phyloP scores from a whole-genome alignment of 305 asterid species.

The Fraxinus albicans region DNA sequence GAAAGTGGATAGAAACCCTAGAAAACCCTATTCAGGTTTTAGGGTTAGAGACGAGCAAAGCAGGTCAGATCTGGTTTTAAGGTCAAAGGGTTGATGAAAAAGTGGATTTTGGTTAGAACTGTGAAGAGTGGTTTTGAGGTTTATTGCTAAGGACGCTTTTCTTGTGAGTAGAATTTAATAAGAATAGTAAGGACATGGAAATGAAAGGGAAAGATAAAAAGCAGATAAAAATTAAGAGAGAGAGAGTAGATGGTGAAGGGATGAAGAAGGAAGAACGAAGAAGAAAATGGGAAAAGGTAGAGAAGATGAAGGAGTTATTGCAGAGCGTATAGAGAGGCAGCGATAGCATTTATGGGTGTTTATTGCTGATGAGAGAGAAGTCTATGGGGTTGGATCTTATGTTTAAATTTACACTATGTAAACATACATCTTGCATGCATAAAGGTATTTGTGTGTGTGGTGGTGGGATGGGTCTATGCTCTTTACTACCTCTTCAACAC shows the following conservation, averaged over 20 bases:
- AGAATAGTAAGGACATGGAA: constrained; percentile 26
- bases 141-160: constrained; percentile 24
- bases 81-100: background rate
- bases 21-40: constrained; percentile 16
- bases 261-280: background rate
- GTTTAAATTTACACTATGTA: constrained; percentile 31
- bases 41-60: constrained; percentile 20
- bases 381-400: constrained; percentile 36
- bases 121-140: constrained; percentile 25
- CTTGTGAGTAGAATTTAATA: constrained; percentile 52
- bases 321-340: constrained; percentile 79
- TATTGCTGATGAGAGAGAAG: constrained; percentile 44
- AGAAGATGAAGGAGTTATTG: constrained; percentile 75
- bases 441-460: constrained; percentile 13
- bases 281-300: constrained; percentile 19
- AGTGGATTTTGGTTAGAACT: background rate
- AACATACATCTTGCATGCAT: background rate
- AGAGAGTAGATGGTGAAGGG: constrained; percentile 11
- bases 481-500: background rate
- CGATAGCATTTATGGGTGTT: constrained; percentile 75
- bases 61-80: constrained; percentile 20
- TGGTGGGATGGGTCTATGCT: background rate
- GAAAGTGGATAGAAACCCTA: background rate
- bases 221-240: constrained; percentile 2
- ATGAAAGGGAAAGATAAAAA: constrained; percentile 28